Base-by-base conservation (phyloP, 805 yeast species). In the Suhomyces faveliae region DNA sequence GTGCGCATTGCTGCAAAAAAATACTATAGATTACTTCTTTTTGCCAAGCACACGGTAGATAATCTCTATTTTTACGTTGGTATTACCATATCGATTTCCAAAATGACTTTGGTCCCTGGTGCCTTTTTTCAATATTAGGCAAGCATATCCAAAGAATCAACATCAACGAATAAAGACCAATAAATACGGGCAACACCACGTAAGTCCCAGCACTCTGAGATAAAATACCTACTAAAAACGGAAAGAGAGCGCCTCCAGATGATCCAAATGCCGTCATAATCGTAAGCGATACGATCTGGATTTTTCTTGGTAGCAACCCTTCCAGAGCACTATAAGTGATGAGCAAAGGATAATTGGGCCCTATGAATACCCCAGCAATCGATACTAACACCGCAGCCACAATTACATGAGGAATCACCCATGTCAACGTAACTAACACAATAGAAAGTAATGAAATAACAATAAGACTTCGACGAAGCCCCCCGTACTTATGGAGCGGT, bases 271-370 rank as follows among this genome's bases (percentile, higher is more conserved):
- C 82, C 0, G 82, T 76, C 62, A 71, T 73, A 39, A 79, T 67
- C 1, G 82, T 77, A 53, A 79, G 56, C 0, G 81, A 69, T 30
- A 78, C 70, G 40, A 76, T 72, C 57, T 76, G 80, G 48, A 78
- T 77, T 59, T 73, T 78, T 47, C 81, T 61, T 4, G 83, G 84
- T 13, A 79, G 53, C 27, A 78, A 66, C 4, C 50, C 48, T 8
- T 42, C 51, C 47, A 66, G 64, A 1, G 77, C 70, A 7, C 74
- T 66, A 9, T 74, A 57, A 0, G 78, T 66, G 37, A 79, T 62
- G 77, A 78, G 67, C 53, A 79, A 62, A n/a, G 75, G 78, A 62
- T 83, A 86, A 29, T 81, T 67, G 1, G 91, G 91, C 0, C 91
- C 92, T 33, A 83, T 76, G 54, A 77, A 77, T 2, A 81, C 59